Conservation (phyloP, 1,139 yeast species). For the Hemisphaericaspora lyxosophila region DNA sequence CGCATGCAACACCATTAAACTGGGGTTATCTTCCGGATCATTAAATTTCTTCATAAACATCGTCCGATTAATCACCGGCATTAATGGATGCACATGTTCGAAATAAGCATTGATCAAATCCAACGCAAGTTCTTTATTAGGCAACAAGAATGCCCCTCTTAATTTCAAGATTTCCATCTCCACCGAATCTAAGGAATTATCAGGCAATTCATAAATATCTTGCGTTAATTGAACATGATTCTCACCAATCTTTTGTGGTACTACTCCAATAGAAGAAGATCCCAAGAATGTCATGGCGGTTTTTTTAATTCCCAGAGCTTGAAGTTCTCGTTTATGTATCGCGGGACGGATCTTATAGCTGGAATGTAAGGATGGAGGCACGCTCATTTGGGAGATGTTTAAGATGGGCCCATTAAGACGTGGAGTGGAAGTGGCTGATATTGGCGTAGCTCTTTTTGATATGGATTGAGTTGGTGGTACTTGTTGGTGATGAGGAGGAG, state of each 20-base stretch:
- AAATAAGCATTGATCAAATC: conserved; percentile 65
- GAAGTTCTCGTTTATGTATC: conserved; percentile 37
- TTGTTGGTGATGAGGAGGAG: not conserved
- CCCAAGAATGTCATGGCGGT: conserved; percentile 45
- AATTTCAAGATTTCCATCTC: conserved; percentile 67
- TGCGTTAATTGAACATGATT: conserved; percentile 45
- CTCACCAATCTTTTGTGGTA: conserved; percentile 46
- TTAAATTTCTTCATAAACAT: conserved; percentile 57
- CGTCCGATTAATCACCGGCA: conserved; percentile 69
- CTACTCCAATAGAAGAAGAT: conserved; percentile 38
- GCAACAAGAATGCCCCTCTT: conserved; percentile 72
- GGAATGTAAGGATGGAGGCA: conserved; percentile 47
- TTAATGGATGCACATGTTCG: conserved; percentile 64
- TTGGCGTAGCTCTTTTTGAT: conserved; percentile 3
- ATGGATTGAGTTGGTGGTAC: not conserved
- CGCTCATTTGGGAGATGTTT: conserved; percentile 44
- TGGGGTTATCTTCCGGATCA: conserved; percentile 65
- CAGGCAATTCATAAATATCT: conserved; percentile 38
- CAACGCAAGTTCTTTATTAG: conserved; percentile 59
- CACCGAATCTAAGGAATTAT: conserved; percentile 54
- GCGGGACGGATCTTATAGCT: conserved; percentile 41
- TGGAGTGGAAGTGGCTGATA: not conserved
- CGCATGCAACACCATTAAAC: conserved; percentile 66
- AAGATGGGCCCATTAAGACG: conserved; percentile 38
- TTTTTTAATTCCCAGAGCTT: conserved; percentile 21